Conservation (phyloP, 495 filamentous ascomycete genomes). For the Penicillium egyptiacum region DNA sequence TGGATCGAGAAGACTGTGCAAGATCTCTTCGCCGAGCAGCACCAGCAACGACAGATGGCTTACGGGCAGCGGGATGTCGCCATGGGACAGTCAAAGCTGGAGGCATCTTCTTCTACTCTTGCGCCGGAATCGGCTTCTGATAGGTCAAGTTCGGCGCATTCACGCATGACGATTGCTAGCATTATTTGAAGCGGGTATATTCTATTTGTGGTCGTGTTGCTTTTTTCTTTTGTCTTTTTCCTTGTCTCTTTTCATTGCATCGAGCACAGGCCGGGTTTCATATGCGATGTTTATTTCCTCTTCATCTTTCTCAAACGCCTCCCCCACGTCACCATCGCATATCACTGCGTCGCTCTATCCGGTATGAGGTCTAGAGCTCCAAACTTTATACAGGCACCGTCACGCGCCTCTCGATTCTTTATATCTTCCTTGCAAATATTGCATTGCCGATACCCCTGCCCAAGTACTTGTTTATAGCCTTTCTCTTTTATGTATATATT, state of each 20-base stretch:
- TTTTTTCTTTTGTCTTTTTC: constrained; percentile 6
- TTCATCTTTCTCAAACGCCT: neutral
- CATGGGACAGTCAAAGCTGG: constrained; percentile 21
- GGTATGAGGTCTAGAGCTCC: neutral
- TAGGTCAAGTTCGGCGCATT: constrained; percentile 40
- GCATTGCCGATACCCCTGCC: constrained; percentile 18
- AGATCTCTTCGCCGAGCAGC: constrained; percentile 46
- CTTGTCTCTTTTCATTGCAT: neutral
- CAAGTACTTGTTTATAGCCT: constrained; percentile 9
- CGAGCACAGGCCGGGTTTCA: neutral
- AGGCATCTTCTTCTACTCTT: constrained; percentile 27
- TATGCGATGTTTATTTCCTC: neutral
- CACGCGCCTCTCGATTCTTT: neutral
- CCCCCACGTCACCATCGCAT: neutral
- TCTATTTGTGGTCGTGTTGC: neutral
- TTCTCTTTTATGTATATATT: constrained; percentile 10
- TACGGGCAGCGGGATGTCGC: constrained; percentile 11
- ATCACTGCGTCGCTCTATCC: neutral
- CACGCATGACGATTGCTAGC: constrained; percentile 77
- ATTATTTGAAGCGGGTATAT: constrained; percentile 53
- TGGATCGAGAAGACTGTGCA: constrained; percentile 52
- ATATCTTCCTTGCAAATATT: constrained; percentile 14
- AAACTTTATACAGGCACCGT: neutral
- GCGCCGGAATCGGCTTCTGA: constrained; percentile 40
- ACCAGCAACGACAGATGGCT: constrained; percentile 28